Base-by-base conservation (phyloP, 2,329 filamentous ascomycete species). In the Neonectria punicea region DNA sequence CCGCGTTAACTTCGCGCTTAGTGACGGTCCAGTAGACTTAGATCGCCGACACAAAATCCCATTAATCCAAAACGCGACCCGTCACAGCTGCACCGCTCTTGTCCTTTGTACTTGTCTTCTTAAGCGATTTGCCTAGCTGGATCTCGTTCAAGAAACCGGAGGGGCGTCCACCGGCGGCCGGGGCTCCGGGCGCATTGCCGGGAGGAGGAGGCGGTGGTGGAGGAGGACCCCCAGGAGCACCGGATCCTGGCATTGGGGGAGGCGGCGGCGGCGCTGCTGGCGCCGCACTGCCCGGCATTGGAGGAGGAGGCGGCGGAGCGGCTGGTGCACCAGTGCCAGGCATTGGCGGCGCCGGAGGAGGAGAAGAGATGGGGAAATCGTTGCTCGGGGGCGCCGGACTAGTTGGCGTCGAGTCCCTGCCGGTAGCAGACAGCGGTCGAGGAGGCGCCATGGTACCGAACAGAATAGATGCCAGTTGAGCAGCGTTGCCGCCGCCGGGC, bases 401-500 rank as follows among this genome's bases (percentile, higher is more conserved):
- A 8, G 74, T 68, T 16, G 81, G 77, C 18, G 82, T 76, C 9
- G 83, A 83, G 72, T 92, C 92, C 70, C 92, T 90, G 59, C 92
- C 93, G 78, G 93, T 89, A 7, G 93, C 92, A 20, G 93, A 97
- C 49, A 98, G 81, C 32, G 95, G 94, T 56, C 95, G 90, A 14
- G 96, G 95, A 43, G 96, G 95, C 10, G 89, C 95, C 94, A 99
- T 98, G 56, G 94, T 97, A 64, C 96, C 95, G 77, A 99, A 99
- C 20, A 99, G 86, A 66, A 98, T 96, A 7, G 93, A 97, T 16
- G 96, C 96, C 41, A 99, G 88, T 73, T 97, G 93, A 66, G 97
- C 96, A 53, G 96, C 96, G 71, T 89, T 93, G 64, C 92, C 90
- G 59, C 93, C 93, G 55, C 92, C 92, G 18, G 93, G 90, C 10